Conservation (phyloP, 2,329 filamentous ascomycete genomes). For the Ascocoryne sarcoides region DNA sequence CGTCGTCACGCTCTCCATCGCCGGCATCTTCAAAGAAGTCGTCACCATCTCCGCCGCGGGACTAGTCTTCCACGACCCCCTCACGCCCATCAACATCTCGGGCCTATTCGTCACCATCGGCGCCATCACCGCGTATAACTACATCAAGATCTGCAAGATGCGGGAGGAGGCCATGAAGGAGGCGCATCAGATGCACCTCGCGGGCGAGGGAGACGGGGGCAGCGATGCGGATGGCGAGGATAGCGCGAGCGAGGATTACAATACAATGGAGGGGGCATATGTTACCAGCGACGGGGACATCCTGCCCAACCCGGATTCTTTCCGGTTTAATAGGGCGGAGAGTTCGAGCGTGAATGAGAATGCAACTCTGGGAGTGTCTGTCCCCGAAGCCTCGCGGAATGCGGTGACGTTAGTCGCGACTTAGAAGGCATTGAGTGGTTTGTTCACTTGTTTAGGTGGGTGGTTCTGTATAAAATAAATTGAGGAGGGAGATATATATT, state of each 20-base stretch:
- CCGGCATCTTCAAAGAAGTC: slow-evolving; percentile 98
- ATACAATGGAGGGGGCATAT: slow-evolving; percentile 17
- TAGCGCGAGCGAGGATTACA: slow-evolving; percentile 21
- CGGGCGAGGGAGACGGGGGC: slow-evolving; percentile 10
- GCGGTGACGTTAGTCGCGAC: slow-evolving; percentile 14
- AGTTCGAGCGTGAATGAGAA: slow-evolving; percentile 5
- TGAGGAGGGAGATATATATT: too few relatives aligned
- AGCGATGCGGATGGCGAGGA: slow-evolving; percentile 19
- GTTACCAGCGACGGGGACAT: slow-evolving; percentile 26
- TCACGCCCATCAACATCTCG: slow-evolving; percentile 80
- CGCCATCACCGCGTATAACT: slow-evolving; percentile 87
- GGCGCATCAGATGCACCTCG: slow-evolving; percentile 31
- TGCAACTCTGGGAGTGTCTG: slow-evolving; percentile 5
- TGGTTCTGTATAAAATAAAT: too few relatives aligned
- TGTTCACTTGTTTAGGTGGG: too few relatives aligned
- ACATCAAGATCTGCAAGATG: slow-evolving; percentile 89
- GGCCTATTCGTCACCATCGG: slow-evolving; percentile 82
- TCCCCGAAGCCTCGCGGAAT: too few relatives aligned
- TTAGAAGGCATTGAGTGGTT: slow-evolving; percentile 18
- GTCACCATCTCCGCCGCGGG: slow-evolving; percentile 88
- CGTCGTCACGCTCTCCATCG: slow-evolving; percentile 92
- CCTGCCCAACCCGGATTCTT: slow-evolving; percentile 13
- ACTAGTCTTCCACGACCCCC: slow-evolving; percentile 76
- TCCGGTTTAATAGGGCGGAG: slow-evolving; percentile 8
- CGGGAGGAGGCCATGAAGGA: slow-evolving; percentile 58